These are phyloP conservation scores for Tetraselmis chui DNA, from an alignment of 139 green algal genomes.

Conservation along the genomic window DNA sequence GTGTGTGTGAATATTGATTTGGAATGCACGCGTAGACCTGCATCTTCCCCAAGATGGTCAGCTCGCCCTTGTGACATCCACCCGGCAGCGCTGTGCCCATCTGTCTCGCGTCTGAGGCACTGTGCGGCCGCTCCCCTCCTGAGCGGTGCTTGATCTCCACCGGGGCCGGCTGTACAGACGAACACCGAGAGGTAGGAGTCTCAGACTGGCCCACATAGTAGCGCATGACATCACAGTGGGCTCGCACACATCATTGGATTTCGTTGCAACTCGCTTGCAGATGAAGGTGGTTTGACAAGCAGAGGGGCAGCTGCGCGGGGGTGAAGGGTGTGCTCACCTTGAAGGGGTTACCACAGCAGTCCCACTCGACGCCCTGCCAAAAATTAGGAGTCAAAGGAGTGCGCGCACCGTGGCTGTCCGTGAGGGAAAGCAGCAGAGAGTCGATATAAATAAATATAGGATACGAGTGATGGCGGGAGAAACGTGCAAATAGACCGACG, in stretches of 20 bases:
- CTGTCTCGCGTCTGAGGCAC: slow-evolving; percentile 9
- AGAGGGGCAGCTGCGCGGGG: no score
- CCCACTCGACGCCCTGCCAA: slow-evolving; percentile 27
- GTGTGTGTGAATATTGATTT: no score
- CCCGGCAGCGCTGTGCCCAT: slow-evolving; percentile 29
- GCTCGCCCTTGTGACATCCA: slow-evolving; percentile 63
- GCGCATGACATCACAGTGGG: slow-evolving; percentile 16
- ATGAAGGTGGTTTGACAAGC: background rate
- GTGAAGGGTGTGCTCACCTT: background rate
- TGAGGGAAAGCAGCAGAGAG: background rate
- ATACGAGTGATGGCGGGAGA: background rate
- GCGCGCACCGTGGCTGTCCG: slow-evolving; percentile 52
- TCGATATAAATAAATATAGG: background rate
- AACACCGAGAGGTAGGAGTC: slow-evolving; percentile 2
- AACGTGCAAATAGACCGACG: background rate
- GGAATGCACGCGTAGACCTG: no score
- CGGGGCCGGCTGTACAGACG: no score
- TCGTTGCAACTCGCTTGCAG: background rate
- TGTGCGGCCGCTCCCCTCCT: background rate
- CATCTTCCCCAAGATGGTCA: slow-evolving; percentile 55
- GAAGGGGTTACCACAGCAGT: slow-evolving; percentile 14
- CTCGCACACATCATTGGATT: no score
- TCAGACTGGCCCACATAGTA: slow-evolving; percentile 18
- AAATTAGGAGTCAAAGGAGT: slow-evolving; percentile 41
- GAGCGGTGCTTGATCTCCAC: background rate